Evolutionary conservation across 225 moss, liverwort and hornwort species (phyloP).

Genomic region (Pleurozium schreberi): DNA sequence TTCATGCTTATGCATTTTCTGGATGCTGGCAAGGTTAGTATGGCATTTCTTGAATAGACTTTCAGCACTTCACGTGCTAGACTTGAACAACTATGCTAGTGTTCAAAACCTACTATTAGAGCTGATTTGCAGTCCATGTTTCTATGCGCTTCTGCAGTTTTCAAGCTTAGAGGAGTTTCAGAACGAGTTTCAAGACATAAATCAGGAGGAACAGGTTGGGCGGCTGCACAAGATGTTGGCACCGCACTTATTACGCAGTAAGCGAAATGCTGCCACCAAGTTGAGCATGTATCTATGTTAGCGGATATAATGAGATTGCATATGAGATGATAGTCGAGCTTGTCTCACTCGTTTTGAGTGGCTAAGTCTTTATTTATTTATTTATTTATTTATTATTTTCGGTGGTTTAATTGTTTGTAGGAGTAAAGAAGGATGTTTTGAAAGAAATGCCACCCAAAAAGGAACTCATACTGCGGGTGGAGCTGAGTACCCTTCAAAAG

Average conservation of each 20-base stretch:
- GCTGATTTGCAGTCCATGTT: background rate
- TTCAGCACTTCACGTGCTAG: background rate
- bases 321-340: background rate
- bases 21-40: slow-evolving; percentile 71
- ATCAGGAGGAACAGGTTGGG: slow-evolving; percentile 90
- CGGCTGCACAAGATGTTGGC: slow-evolving; percentile 71
- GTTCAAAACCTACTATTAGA: background rate
- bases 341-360: background rate
- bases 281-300: background rate
- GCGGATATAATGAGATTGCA: background rate
- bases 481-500: slow-evolving; percentile 73
- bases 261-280: background rate
- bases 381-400: background rate
- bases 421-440: slow-evolving; percentile 86
- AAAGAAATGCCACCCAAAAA: slow-evolving; percentile 92
- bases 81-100: background rate
- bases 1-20: slow-evolving; percentile 92
- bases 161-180: slow-evolving; percentile 82
- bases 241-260: slow-evolving; percentile 80
- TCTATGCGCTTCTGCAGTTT: slow-evolving; percentile 36
- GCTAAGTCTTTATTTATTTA: background rate
- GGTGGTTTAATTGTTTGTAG: slow-evolving; percentile 16
- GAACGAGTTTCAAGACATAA: slow-evolving; percentile 84
- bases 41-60: background rate
- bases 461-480: slow-evolving; percentile 87